These are phyloP conservation scores for Fusarium nodosum DNA, from an alignment of 2,329 filamentous ascomycete species.

Conservation along the genomic window DNA sequence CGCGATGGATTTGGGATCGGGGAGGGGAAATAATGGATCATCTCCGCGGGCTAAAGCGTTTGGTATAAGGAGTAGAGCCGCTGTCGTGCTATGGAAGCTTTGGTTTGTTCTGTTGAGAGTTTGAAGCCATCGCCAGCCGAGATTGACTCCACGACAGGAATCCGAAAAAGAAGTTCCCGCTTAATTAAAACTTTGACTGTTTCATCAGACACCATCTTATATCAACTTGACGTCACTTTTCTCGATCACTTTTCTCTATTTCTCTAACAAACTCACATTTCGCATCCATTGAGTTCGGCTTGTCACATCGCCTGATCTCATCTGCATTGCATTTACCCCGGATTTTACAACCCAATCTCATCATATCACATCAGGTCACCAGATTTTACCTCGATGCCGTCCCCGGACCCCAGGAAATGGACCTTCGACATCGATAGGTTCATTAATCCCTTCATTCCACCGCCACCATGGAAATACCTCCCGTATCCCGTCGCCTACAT, in stretches of 20 bases:
- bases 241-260: background rate
- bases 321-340: constrained; percentile 19
- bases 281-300: background rate
- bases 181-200: background rate
- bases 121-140: constrained; percentile 19
- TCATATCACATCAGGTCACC: constrained; percentile 2
- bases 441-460: constrained; percentile 77
- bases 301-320: constrained; percentile 5
- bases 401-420: constrained; percentile 52
- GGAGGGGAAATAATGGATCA: constrained; percentile 14
- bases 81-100: background rate
- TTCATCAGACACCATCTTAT: background rate
- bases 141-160: background rate
- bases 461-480: constrained; percentile 72
- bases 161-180: background rate
- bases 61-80: constrained; percentile 22
- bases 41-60: constrained; percentile 47
- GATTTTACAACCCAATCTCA: constrained; percentile 3
- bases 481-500: constrained; percentile 77
- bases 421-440: constrained; percentile 83
- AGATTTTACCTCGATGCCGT: constrained; percentile 26
- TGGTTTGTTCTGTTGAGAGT: background rate
- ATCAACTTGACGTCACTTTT: background rate
- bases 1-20: background rate
- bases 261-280: background rate